phyloP scores from a whole-genome alignment of 2,329 filamentous ascomycete species.

The Epichloe sylvatica region DNA sequence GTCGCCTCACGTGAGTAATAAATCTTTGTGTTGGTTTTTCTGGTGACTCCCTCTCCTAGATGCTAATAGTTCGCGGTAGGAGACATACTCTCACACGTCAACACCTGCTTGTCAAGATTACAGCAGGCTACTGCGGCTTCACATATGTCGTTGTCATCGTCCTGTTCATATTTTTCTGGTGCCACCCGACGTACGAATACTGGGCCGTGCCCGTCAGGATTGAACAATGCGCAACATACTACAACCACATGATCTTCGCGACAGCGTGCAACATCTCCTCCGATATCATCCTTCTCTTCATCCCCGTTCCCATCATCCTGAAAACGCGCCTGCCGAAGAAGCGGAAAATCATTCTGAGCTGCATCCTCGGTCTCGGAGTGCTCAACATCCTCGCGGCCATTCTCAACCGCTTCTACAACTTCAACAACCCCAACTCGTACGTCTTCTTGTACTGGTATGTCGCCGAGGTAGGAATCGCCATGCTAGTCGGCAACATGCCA shows the following conservation, averaged over 20 bases:
- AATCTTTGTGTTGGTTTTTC: no score
- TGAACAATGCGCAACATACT: slow-evolving; percentile 31
- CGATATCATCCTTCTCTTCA: slow-evolving; percentile 29
- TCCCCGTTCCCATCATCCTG: slow-evolving; percentile 31
- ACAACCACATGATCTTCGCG: slow-evolving; percentile 32
- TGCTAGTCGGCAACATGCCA: slow-evolving; percentile 47
- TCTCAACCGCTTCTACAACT: slow-evolving; percentile 49
- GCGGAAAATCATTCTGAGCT: slow-evolving; percentile 38
- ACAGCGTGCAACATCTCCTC: slow-evolving; percentile 34
- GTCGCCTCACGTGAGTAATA: slow-evolving; percentile 33
- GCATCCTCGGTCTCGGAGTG: slow-evolving; percentile 41
- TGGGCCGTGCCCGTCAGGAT: slow-evolving; percentile 33
- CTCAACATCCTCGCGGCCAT: slow-evolving; percentile 42
- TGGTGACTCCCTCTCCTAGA: no score
- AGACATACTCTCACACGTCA: slow-evolving; percentile 17
- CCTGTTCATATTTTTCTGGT: slow-evolving; percentile 40
- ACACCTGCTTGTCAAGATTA: slow-evolving; percentile 25
- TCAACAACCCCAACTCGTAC: slow-evolving; percentile 39
- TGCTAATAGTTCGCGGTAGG: slow-evolving; percentile 4
- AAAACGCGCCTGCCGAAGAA: slow-evolving; percentile 23
- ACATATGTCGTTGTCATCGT: slow-evolving; percentile 35
- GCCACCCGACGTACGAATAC: slow-evolving; percentile 35
- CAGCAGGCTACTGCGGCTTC: slow-evolving; percentile 28
- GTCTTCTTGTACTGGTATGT: slow-evolving; percentile 48
- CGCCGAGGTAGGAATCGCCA: slow-evolving; percentile 42